phyloP scores from a whole-genome alignment of 352 stramenopile species.

The Pythium plurisporium region DNA sequence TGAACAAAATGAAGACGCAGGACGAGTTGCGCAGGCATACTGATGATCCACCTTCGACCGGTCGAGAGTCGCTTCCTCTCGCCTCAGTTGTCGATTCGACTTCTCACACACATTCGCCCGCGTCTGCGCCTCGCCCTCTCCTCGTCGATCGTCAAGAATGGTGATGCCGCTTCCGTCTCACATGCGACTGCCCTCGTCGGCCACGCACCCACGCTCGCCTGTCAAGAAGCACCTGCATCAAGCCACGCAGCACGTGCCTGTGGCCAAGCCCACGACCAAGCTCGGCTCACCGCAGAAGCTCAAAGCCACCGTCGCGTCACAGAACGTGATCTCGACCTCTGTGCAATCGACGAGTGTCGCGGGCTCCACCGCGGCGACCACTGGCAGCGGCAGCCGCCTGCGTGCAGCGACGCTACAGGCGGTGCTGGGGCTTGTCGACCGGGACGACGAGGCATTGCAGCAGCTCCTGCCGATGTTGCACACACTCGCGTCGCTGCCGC shows the following conservation, averaged over 20 bases:
- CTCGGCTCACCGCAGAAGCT: conserved; percentile 19
- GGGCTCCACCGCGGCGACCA: not conserved
- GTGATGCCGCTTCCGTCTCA: conserved; percentile 22
- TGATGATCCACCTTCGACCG: not conserved
- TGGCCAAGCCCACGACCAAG: not conserved
- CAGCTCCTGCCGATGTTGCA: conserved; percentile 51
- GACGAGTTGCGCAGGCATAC: not conserved
- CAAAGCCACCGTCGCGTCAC: conserved; percentile 12
- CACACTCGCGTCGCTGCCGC: conserved; percentile 31
- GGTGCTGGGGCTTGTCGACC: conserved; percentile 51
- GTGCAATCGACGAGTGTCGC: not conserved
- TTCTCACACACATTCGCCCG: conserved; percentile 4
- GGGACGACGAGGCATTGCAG: conserved; percentile 41
- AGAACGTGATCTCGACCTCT: not conserved
- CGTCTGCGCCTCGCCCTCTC: not conserved
- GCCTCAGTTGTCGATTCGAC: conserved; percentile 18
- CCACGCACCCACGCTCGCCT: conserved; percentile 29
- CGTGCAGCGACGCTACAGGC: conserved; percentile 45
- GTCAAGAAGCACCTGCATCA: conserved; percentile 56
- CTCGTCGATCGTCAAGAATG: conserved; percentile 12
- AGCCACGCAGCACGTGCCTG: not conserved
- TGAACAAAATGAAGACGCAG: conserved; percentile 3
- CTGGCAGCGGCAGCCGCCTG: not conserved
- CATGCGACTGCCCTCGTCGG: conserved; percentile 11
- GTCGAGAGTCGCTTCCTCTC: not conserved